phyloP scores from a whole-genome alignment of 352 stramenopile species.

The Phytopythium helicoides region DNA sequence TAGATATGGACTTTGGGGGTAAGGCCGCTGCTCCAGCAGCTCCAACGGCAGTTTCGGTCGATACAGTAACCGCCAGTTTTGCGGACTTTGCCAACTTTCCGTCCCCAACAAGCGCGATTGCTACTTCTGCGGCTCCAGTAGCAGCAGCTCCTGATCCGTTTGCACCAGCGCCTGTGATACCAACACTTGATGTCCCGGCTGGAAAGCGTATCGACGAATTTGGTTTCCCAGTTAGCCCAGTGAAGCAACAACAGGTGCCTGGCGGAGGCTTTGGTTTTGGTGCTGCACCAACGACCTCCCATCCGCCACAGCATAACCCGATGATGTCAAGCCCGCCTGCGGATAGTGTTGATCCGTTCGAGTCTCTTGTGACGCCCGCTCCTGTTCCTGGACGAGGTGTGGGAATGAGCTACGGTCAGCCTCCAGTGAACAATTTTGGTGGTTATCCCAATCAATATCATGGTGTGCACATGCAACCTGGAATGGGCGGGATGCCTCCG shows the following conservation, averaged over 20 bases:
- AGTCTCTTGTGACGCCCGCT: slow-evolving; percentile 20
- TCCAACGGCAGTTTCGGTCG: slow-evolving; percentile 13
- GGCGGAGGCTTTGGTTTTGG: slow-evolving; percentile 42
- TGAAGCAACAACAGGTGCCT: slow-evolving; percentile 28
- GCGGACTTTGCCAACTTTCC: slow-evolving; percentile 67
- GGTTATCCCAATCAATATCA: too few relatives aligned
- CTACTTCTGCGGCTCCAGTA: neutral
- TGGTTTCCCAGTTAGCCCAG: slow-evolving; percentile 43
- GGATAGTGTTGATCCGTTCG: slow-evolving; percentile 48
- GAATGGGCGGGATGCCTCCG: too few relatives aligned
- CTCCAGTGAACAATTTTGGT: too few relatives aligned
- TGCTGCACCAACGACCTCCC: slow-evolving; percentile 12
- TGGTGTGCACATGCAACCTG: too few relatives aligned
- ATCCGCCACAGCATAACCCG: slow-evolving; percentile 3
- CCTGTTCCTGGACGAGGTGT: neutral
- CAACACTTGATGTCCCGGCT: neutral
- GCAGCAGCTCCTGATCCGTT: slow-evolving; percentile 18
- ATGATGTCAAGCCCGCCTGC: slow-evolving; percentile 14
- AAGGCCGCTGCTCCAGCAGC: slow-evolving; percentile 18
- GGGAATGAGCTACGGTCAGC: slow-evolving; percentile 2
- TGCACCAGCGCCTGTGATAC: neutral
- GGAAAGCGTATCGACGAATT: slow-evolving; percentile 49
- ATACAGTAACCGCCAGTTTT: slow-evolving; percentile 24
- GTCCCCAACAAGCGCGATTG: slow-evolving; percentile 27
- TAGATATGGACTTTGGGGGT: slow-evolving; percentile 70